phyloP scores from a whole-genome alignment of 1,284 basidiomycete species.

The Apiotrichum montevideense region DNA sequence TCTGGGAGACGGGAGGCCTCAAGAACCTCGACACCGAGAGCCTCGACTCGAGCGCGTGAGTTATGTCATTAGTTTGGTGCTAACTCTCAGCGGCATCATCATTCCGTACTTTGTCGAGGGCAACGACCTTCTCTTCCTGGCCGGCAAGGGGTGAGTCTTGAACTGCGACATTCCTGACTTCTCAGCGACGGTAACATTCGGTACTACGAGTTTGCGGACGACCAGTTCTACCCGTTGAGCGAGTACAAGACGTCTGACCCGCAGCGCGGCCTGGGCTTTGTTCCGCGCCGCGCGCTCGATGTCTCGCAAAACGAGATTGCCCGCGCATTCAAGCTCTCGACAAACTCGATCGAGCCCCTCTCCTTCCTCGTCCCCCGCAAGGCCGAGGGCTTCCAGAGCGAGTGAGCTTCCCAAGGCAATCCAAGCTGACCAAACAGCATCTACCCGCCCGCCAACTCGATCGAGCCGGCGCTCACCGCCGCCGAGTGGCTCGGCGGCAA shows the following conservation, averaged over 20 bases:
- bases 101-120: slow-evolving; percentile 96
- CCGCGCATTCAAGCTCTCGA: slow-evolving; percentile 84
- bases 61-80: neutral
- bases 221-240: slow-evolving; percentile 69
- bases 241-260: slow-evolving; percentile 89
- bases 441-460: slow-evolving; percentile 80
- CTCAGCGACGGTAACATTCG: slow-evolving; percentile 83
- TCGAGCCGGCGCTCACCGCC: slow-evolving; percentile 71
- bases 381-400: slow-evolving; percentile 46
- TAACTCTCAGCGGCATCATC: slow-evolving; percentile 60
- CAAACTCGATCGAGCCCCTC: slow-evolving; percentile 72
- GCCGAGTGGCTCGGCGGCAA: slow-evolving; percentile 83
- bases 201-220: slow-evolving; percentile 90
- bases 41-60: slow-evolving; percentile 71
- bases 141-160: slow-evolving; percentile 51
- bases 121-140: slow-evolving; percentile 89
- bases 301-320: slow-evolving; percentile 92
- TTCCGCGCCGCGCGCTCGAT: slow-evolving; percentile 81
- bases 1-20: slow-evolving; percentile 77
- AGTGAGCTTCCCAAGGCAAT: slow-evolving; percentile 24
- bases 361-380: slow-evolving; percentile 90
- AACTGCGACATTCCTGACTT: neutral
- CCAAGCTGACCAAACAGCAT: slow-evolving; percentile 57
- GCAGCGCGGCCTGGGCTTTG: slow-evolving; percentile 85
- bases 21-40: slow-evolving; percentile 66